Conservation (phyloP, 139 green algal species). For the Desmodesmus armatus region DNA sequence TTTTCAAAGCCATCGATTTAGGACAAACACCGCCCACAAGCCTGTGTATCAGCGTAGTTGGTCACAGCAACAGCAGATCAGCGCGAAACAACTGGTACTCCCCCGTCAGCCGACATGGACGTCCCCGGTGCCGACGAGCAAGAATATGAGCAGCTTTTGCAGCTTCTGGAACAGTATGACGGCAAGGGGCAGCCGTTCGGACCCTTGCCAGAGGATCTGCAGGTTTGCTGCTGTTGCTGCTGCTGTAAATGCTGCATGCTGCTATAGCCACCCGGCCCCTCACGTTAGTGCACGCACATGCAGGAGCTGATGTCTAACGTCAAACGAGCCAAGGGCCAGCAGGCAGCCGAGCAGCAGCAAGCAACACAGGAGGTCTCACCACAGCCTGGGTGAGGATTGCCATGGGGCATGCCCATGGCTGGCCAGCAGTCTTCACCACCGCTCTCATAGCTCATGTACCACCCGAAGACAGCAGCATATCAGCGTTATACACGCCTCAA, state of each 20-base stretch:
- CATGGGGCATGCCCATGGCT: neutral
- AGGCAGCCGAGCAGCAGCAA: constrained; percentile 39
- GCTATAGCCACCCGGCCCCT: too few species aligned
- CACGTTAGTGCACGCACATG: too few species aligned
- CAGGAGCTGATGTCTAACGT: constrained; percentile 62
- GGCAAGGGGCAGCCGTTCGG: neutral
- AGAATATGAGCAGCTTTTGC: constrained; percentile 33
- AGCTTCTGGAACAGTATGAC: constrained; percentile 33
- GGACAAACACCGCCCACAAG: too few species aligned
- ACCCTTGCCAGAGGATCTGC: constrained; percentile 31
- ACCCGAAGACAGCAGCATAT: too few species aligned
- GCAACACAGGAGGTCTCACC: constrained; percentile 58
- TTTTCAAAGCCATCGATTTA: too few species aligned
- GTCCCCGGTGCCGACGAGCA: neutral
- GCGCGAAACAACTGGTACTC: too few species aligned
- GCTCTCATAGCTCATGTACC: neutral
- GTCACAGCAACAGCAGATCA: too few species aligned
- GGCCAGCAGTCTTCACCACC: neutral
- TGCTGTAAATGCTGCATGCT: too few species aligned
- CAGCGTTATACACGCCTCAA: too few species aligned
- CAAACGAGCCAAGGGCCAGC: constrained; percentile 55
- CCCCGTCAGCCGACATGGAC: too few species aligned
- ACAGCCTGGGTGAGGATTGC: constrained; percentile 56
- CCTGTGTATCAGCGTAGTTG: too few species aligned
- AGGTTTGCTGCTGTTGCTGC: neutral